Evolutionary conservation across 78 protist species (phyloP).

Genomic region (Dictyostelium brefeldianum): DNA sequence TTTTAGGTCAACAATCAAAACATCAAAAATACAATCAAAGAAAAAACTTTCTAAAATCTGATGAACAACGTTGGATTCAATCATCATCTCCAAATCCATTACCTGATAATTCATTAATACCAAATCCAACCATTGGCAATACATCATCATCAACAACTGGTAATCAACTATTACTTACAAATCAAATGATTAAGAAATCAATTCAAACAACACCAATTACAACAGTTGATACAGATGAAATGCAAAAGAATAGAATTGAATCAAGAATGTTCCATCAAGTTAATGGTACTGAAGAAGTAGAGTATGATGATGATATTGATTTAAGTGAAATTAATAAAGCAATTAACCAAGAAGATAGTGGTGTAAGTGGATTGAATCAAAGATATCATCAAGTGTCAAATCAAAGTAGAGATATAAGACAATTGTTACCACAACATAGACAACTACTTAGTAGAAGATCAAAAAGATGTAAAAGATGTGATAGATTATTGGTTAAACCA

Average conservation of each 20-base stretch:
- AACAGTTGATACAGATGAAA: neutral
- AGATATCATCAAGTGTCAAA: slow-evolving; percentile 1
- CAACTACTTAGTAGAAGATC: slow-evolving; percentile 36
- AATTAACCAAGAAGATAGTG: neutral
- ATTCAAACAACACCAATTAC: slow-evolving; percentile 6
- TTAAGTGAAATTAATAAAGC: neutral
- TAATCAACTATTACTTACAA: neutral
- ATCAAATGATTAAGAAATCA: neutral
- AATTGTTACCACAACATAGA: slow-evolving; percentile 44
- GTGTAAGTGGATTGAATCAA: neutral
- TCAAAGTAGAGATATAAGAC: neutral
- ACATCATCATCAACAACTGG: neutral
- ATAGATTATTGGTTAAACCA: slow-evolving; percentile 41
- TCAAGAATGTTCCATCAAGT: neutral
- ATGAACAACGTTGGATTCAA: slow-evolving; percentile 25
- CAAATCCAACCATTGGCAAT: neutral
- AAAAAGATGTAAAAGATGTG: slow-evolving; percentile 63
- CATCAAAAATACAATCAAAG: slow-evolving; percentile 42
- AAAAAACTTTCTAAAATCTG: slow-evolving; percentile 21
- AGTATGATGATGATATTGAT: slow-evolving; percentile 20
- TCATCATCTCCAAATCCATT: neutral
- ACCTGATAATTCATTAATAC: slow-evolving; percentile 2
- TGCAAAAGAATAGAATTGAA: slow-evolving; percentile 21
- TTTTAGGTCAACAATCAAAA: slow-evolving; percentile 35
- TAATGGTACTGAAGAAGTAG: neutral